Evolutionary conservation across 768 basidiomycete genomes (phyloP).

Genomic region (Lanmaoa pseudosensibilis): DNA sequence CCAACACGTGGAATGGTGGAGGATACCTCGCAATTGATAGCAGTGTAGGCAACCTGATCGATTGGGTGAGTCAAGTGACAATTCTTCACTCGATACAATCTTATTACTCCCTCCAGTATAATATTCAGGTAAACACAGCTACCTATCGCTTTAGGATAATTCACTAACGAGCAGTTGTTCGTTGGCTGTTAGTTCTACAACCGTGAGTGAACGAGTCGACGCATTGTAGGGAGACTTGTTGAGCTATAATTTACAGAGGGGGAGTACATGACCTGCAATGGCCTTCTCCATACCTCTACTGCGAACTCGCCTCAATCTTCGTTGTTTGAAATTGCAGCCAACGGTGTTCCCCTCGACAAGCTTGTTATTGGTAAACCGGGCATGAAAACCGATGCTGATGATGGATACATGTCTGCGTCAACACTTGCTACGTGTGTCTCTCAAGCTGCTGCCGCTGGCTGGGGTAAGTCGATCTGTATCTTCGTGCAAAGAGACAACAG

Average conservation of each 20-base stretch:
- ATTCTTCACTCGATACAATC: not conserved
- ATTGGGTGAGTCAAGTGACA: constrained; percentile 34
- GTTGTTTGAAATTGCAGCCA: not conserved
- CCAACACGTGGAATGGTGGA: not conserved
- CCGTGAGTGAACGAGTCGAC: not conserved
- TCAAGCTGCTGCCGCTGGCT: constrained; percentile 34
- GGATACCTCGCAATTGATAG: constrained; percentile 37
- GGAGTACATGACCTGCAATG: constrained; percentile 31
- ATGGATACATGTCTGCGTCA: constrained; percentile 53
- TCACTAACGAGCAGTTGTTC: not conserved
- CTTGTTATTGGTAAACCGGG: constrained; percentile 56
- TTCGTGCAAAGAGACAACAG: not conserved
- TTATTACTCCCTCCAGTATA: not conserved
- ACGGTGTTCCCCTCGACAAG: constrained; percentile 55
- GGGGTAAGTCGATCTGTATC: not conserved
- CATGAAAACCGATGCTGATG: constrained; percentile 43
- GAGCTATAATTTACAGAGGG: constrained; percentile 32
- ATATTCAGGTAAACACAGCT: not conserved
- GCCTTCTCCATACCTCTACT: not conserved
- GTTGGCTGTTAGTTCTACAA: constrained; percentile 9
- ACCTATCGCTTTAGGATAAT: not conserved
- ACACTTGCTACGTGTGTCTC: constrained; percentile 58
- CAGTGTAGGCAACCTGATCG: constrained; percentile 40
- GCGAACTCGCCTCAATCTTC: not conserved
- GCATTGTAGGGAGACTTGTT: no score